Evolutionary conservation across 2,329 filamentous ascomycete species (phyloP).

Genomic region (Cladosporium sp.): DNA sequence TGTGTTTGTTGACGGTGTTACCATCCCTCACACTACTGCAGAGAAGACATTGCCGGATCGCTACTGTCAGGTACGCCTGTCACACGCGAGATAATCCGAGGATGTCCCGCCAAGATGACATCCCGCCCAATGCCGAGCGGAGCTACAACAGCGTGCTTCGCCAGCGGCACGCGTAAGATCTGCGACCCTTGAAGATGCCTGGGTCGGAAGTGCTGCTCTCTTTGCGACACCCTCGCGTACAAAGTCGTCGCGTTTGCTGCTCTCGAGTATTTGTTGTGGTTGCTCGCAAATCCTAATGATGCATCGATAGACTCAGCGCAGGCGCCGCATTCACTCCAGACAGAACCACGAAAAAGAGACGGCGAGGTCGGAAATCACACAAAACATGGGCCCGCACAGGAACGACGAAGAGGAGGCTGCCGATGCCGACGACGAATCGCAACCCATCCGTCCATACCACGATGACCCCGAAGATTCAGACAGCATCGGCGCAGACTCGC

Average conservation of each 20-base stretch:
- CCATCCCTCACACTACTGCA: too few species aligned
- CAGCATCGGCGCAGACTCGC: constrained; percentile 22
- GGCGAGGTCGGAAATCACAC: background rate
- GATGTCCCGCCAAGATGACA: background rate
- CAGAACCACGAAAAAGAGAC: background rate
- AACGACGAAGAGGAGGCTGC: constrained; percentile 2
- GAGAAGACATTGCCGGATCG: too few species aligned
- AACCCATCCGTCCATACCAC: constrained; percentile 19
- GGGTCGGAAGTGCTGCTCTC: too few species aligned
- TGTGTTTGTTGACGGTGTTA: too few species aligned
- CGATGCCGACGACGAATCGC: constrained; percentile 1
- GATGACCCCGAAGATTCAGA: constrained; percentile 28
- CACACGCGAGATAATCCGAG: too few species aligned
- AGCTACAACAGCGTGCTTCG: background rate
- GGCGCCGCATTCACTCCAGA: background rate
- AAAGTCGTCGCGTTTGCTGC: background rate
- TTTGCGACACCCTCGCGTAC: background rate
- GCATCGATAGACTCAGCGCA: background rate
- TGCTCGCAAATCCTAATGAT: background rate
- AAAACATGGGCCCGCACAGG: constrained; percentile 8
- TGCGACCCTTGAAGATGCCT: too few species aligned
- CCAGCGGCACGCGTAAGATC: too few species aligned
- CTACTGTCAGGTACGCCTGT: too few species aligned
- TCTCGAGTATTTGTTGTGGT: background rate
- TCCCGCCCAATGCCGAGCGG: background rate